Conservation (phyloP, 2,329 filamentous ascomycete species). For the Aureobasidium sp. region DNA sequence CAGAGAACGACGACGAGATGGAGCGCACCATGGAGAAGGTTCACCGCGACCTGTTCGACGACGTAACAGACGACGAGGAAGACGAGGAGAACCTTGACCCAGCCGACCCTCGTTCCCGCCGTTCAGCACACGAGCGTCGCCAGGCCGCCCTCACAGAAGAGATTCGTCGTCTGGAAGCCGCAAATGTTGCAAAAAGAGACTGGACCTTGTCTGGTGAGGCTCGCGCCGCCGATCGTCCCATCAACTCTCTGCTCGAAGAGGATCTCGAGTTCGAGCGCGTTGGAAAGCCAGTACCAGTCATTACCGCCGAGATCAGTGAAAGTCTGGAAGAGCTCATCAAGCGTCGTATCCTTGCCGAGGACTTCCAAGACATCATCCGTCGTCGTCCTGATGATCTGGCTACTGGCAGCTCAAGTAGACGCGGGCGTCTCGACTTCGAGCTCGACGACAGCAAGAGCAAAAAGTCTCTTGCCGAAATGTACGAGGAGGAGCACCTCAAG, state of each 20-base stretch:
- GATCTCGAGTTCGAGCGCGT: conserved; percentile 93
- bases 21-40: conserved; percentile 80
- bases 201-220: conserved; percentile 92
- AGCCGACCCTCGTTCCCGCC: conserved; percentile 63
- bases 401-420: conserved; percentile 53
- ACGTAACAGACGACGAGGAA: conserved; percentile 57
- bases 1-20: conserved; percentile 54
- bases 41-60: conserved; percentile 83
- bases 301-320: conserved; percentile 85
- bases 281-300: conserved; percentile 89
- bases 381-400: conserved; percentile 69
- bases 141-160: conserved; percentile 82
- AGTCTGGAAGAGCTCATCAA: conserved; percentile 93
- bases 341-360: conserved; percentile 76
- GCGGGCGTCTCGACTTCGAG: conserved; percentile 60
- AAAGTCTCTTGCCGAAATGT: conserved; percentile 82
- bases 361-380: conserved; percentile 87
- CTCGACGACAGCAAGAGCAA: conserved; percentile 82
- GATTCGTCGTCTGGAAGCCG: conserved; percentile 84
- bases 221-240: conserved; percentile 68
- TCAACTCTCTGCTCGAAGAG: conserved; percentile 89
- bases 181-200: conserved; percentile 79
- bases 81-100: conserved; percentile 58
- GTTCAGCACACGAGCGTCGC: conserved; percentile 77
- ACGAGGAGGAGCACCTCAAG: conserved; percentile 86